Evolutionary conservation across 2,329 filamentous ascomycete genomes (phyloP).

Genomic region (Epichloe brachyelytri): DNA sequence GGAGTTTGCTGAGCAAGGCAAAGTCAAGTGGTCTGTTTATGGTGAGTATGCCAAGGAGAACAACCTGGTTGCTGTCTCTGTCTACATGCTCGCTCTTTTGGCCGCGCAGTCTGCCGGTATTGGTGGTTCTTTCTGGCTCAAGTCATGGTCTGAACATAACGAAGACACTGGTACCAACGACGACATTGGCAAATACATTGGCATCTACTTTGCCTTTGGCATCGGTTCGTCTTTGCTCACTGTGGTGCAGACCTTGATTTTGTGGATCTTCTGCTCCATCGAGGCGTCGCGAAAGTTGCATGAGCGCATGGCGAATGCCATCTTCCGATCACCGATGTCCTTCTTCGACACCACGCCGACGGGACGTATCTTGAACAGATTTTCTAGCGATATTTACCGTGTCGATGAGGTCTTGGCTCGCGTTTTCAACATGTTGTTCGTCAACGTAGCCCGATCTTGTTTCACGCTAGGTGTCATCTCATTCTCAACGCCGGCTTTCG

Average conservation of each 20-base stretch:
- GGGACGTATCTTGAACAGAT: conserved; percentile 91
- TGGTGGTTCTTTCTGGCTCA: conserved; percentile 82
- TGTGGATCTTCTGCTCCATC: conserved; percentile 99
- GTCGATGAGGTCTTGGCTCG: conserved; percentile 90
- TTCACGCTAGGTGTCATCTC: conserved; percentile 86
- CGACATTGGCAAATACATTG: conserved; percentile 77
- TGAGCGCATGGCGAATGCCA: conserved; percentile 92
- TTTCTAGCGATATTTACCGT: conserved; percentile 72
- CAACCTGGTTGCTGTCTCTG: conserved; percentile 68
- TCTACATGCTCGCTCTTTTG: conserved; percentile 69
- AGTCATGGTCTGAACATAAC: conserved; percentile 80
- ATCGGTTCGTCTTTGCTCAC: conserved; percentile 75
- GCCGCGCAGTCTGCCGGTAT: conserved; percentile 73
- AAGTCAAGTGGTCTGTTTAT: conserved; percentile 94
- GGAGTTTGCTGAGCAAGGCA: conserved; percentile 85
- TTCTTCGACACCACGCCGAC: conserved; percentile 97
- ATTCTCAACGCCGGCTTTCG: conserved; percentile 65
- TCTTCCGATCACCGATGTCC: conserved; percentile 95
- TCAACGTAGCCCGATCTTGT: conserved; percentile 57
- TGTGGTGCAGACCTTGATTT: conserved; percentile 80
- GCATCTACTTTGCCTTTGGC: conserved; percentile 90
- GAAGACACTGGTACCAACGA: conserved; percentile 53
- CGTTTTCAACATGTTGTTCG: conserved; percentile 94
- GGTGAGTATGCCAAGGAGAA: conserved; percentile 88
- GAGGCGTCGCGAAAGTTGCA: conserved; percentile 96